These are phyloP conservation scores for Paraphoma sp. DNA, from an alignment of 2,329 filamentous ascomycete species.

Conservation along the genomic window DNA sequence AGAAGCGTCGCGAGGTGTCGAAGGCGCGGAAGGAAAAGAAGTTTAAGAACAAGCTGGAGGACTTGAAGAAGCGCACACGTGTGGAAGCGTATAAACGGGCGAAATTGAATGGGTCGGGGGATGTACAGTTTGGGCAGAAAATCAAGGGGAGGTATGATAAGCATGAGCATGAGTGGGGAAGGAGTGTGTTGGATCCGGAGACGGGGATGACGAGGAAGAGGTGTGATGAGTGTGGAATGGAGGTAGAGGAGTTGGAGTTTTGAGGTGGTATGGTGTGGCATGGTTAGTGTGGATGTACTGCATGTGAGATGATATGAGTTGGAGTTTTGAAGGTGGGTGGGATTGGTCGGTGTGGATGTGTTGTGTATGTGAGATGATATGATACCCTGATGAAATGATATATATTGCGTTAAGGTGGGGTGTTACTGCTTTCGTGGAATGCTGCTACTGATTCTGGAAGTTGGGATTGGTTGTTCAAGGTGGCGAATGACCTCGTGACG, in stretches of 20 bases:
- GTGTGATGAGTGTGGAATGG: conserved; percentile 71
- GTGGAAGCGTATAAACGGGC: conserved; percentile 83
- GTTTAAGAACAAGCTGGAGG: conserved; percentile 86
- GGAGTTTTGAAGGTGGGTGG: no score
- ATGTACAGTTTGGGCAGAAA: conserved; percentile 73
- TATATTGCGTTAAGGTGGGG: no score
- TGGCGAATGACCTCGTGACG: no score
- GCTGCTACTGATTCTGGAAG: no score
- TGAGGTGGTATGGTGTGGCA: no score
- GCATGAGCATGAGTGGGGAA: conserved; percentile 89
- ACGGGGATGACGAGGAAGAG: conserved; percentile 81
- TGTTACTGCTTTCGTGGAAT: no score
- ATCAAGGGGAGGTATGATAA: conserved; percentile 68
- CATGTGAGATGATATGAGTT: no score
- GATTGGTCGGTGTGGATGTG: no score
- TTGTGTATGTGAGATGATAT: no score
- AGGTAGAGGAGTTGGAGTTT: conserved; percentile 71
- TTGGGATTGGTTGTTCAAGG: no score
- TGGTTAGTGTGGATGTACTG: no score
- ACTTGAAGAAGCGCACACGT: conserved; percentile 90
- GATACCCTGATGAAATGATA: no score
- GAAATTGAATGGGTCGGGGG: conserved; percentile 49
- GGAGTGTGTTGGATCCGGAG: conserved; percentile 63
- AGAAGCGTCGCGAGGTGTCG: conserved; percentile 76
- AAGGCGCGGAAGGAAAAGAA: conserved; percentile 89